Evolutionary conservation across 2,329 filamentous ascomycete species (phyloP).

Genomic region (Ceratocystis ficicola): DNA sequence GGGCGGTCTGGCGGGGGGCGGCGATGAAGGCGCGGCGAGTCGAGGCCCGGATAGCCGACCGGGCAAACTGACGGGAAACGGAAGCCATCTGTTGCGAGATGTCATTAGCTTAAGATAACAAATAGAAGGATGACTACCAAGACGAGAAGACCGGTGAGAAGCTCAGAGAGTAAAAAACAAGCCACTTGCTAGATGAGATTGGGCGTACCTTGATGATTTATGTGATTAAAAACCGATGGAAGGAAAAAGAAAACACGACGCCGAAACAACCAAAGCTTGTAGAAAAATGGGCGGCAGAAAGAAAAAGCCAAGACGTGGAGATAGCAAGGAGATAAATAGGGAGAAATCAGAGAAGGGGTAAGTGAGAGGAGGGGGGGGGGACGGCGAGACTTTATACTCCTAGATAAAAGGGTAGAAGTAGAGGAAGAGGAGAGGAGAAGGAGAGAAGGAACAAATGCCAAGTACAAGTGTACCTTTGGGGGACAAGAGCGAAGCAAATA

Average conservation of each 20-base stretch:
- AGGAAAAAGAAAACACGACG: constrained; percentile 1
- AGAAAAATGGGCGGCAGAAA: constrained; percentile 14
- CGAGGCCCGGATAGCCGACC: constrained; percentile 46
- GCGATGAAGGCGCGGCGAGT: constrained; percentile 45
- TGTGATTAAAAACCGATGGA: constrained; percentile 6
- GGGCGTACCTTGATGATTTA: constrained; percentile 6
- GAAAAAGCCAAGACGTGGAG: background rate
- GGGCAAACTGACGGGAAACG: constrained; percentile 43
- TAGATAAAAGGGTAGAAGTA: background rate
- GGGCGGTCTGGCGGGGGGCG: constrained; percentile 53
- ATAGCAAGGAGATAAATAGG: background rate
- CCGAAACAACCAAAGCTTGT: constrained; percentile 2
- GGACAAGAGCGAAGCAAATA: constrained; percentile 10
- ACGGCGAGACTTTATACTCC: constrained; percentile 6
- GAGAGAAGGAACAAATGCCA: constrained; percentile 4
- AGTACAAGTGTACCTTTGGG: background rate
- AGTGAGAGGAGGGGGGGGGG: background rate
- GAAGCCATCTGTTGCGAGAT: constrained; percentile 28
- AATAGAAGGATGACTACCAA: background rate
- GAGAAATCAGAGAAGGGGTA: background rate
- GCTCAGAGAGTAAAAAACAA: too few species aligned
- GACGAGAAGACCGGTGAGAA: background rate
- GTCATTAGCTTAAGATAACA: constrained; percentile 9
- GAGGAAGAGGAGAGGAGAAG: background rate
- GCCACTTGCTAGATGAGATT: background rate